Conservation (phyloP, 768 basidiomycete species). For the Mycena leptocephala region DNA sequence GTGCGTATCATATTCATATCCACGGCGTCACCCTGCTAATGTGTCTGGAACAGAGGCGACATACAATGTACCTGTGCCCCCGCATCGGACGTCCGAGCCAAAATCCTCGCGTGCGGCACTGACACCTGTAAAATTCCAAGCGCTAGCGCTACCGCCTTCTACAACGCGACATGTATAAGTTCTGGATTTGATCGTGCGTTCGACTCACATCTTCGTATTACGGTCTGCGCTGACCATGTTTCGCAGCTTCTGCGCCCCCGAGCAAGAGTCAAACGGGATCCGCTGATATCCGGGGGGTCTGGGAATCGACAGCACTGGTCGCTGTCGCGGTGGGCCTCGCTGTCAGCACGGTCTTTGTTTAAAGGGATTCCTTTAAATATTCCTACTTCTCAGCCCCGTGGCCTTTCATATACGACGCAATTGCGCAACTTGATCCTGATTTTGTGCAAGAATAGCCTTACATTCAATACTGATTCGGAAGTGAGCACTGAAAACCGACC, state of each 20-base stretch:
- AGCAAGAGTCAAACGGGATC: not conserved
- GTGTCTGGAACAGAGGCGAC: not conserved
- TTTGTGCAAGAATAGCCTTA: too few species aligned
- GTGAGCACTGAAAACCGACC: too few species aligned
- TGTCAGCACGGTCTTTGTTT: not conserved
- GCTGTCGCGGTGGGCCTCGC: not conserved
- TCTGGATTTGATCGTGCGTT: not conserved
- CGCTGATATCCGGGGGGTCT: not conserved
- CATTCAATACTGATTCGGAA: too few species aligned
- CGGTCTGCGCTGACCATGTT: not conserved
- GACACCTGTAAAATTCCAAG: not conserved
- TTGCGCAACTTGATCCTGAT: too few species aligned
- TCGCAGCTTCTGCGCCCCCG: not conserved
- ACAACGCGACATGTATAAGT: not conserved
- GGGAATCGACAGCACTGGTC: not conserved
- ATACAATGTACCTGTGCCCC: not conserved
- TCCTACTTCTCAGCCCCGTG: too few species aligned
- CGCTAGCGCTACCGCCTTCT: not conserved
- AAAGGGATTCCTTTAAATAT: not conserved
- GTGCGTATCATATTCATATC: not conserved
- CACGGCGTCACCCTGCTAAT: not conserved
- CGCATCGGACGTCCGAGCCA: not conserved
- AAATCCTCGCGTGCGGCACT: not conserved
- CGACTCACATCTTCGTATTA: not conserved
- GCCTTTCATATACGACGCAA: too few species aligned